Evolutionary conservation across 1,284 basidiomycete species (phyloP), one percentile per base, ranked within the genome.

Genomic region (Volvariella surrecta): DNA sequence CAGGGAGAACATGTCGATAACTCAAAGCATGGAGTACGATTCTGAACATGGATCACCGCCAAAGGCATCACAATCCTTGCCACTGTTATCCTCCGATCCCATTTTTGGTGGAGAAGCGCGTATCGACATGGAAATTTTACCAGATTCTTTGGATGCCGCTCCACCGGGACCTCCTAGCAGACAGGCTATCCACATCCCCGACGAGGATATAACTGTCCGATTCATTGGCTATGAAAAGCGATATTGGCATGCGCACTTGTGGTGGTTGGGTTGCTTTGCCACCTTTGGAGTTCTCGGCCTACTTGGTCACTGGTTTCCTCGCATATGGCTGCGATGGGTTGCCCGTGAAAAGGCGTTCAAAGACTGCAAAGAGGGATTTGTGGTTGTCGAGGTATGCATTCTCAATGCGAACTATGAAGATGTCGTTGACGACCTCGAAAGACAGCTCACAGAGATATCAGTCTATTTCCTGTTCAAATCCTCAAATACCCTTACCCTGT

Each of bases 291-390:
- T 81, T 6, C 66, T 98, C 24, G 85, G 79, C 7, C 73, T 99
- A 11, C 61, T 96, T 3, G 92, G 92, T 1, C 82, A 93, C 54
- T 99, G 96, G 96, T 81, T 96, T 52, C 95, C 96, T 39, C 77
- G 73, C 3, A 54, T 93, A 32, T 96, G 94, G 89, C 76, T 99
- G 42, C 77, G 76, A 30, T 93, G 83, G 73, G 84, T 90, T n/a
- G 81, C 91, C 1, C 73, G 69, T 43, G 89, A 95, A 61, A 85
- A 76, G 43, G 81, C 86, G 3, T 99, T 99, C 55, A 79, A 81
- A 37, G 71, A 88, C 44, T 74, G 82, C 8, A 67, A 70, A 38
- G 62, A 77, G 52, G 83, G 88, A 9, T 80, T 85, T 61, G 76
- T 99, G 41, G 85, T 96, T 17, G 82, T 97, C 42, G 93, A 99